Evolutionary conservation across 352 stramenopile species (phyloP), one percentile per base, ranked within the genome.

Genomic region (Phytophthora palmivora): DNA sequence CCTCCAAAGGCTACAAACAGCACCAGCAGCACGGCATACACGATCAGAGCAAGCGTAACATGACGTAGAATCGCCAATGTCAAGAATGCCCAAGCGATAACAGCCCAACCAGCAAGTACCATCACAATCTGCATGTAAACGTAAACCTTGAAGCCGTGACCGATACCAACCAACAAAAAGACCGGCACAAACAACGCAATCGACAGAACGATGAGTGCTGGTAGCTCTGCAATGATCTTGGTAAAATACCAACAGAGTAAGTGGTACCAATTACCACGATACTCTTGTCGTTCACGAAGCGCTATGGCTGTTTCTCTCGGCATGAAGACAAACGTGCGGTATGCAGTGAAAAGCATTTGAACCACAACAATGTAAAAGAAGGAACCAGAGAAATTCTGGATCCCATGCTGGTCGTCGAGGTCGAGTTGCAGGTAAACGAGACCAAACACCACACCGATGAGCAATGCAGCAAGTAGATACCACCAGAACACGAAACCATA

Each of bases 291-390:
- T 47, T 88, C 78, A 4, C 73, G 73, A 16, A 72, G 50, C 19
- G 78, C 64, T n/a, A 85, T 71, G 0, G 76, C 72, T 8, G 70
- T 63, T 44, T 85, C 78, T 38, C 67, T 57, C 9, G 78, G 78
- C 28, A 82, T 45, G 19, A 67, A 73, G 2, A 71, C 36, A 30
- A 85, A 82, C 15, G 72, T 65, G 7, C 72, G 72, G 39, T 70
- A 78, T 4, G 73, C 49, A 5, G 50, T 62, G 42, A 73, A 72
- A 34, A 91, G 78, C 38, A 84, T 74, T 33, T 84, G 76, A 14
- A 80, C 67, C 36, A 89, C 63, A 0, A 84, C 48, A 1, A 74
- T 22, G 57, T 81, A 84, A 66, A 87, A 88, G 53, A 86, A 84
- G 8, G 60, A 61, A 19, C 79, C 76, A 1, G 66, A 42, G 42